Evolutionary conservation across 225 moss, liverwort and hornwort genomes (phyloP), one percentile per base, ranked within the genome.

Genomic region (Marchantia polymorpha): DNA sequence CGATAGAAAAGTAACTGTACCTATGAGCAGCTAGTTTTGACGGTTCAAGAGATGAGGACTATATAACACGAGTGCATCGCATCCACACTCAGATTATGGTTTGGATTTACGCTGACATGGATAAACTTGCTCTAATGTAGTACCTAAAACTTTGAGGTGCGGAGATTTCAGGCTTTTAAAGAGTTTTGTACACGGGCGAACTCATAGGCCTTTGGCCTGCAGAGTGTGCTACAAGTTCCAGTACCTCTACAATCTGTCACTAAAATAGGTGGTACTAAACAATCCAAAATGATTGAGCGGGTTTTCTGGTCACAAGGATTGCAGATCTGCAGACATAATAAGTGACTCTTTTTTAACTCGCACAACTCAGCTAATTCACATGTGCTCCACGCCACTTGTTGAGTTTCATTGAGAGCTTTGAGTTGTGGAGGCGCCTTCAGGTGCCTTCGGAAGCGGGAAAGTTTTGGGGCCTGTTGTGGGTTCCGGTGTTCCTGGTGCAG

Each of bases 361-460:
- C 2, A 39, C 3, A 39, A 5, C 39, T 39, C 39, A 39, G 39
- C 39, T 39, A 8, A 55, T 29, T 72, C 72, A 69, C 15, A 39
- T 26, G n/a, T 74, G 23, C 27, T 52, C 51, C 46, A 47, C 69
- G 69, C 46, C 69, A 69, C 7, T 26, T 4, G 52, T 52, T 29
- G 73, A 8, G 31, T 5, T 75, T 10, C 10, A 0, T 59, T n/a
- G 22, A 10, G 75, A 46, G 59, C 56, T 56, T 14, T 15, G 3
- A 56, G 12, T 15, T 64, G 64, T 9, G 64, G 1, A 58, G 56
- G 75, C 29, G 39, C 75, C 58, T 8, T 7, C 31, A 31, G 75
- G 75, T 46, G 59, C 75, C 75, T 56, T 19, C 20, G 75, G 75
- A 39, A 75, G 31, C 22, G 75, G 59, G 46, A 75, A 60, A 20